phyloP scores from a whole-genome alignment of 768 basidiomycete species.

The Cyclocybe cylindracea region DNA sequence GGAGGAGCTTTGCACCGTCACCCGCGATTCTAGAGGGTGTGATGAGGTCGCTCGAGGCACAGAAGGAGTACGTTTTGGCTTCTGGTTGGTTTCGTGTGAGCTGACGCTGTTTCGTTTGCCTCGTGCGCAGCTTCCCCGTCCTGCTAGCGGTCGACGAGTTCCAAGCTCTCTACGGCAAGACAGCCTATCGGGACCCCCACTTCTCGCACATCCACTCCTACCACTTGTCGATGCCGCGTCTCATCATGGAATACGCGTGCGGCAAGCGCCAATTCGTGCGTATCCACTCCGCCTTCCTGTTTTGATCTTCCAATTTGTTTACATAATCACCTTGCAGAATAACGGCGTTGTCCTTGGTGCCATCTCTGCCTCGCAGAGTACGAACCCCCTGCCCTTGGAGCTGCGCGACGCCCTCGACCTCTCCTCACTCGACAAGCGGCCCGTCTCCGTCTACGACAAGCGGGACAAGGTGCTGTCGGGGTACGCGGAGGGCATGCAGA shows the following conservation, averaged over 20 bases:
- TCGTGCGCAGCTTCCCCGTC: constrained; percentile 61
- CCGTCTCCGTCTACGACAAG: constrained; percentile 56
- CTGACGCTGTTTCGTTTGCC: background rate
- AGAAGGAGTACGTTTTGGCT: constrained; percentile 54
- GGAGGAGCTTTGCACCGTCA: constrained; percentile 41
- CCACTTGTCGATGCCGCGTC: constrained; percentile 76
- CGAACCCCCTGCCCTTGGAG: constrained; percentile 60
- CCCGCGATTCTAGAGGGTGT: constrained; percentile 59
- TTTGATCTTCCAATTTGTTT: background rate
- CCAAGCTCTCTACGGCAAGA: constrained; percentile 73
- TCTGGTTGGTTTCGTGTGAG: background rate
- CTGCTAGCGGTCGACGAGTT: constrained; percentile 87
- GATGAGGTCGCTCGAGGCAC: constrained; percentile 60
- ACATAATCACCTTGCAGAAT: constrained; percentile 37
- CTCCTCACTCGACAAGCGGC: constrained; percentile 16
- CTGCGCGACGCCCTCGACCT: constrained; percentile 58
- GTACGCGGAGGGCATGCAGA: constrained; percentile 53
- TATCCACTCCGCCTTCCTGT: constrained; percentile 10
- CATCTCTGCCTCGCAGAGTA: constrained; percentile 59
- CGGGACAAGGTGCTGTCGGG: constrained; percentile 47
- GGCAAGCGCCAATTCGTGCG: constrained; percentile 69
- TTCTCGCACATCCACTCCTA: constrained; percentile 69
- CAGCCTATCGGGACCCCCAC: constrained; percentile 73
- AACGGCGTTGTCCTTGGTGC: constrained; percentile 77
- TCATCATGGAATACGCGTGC: constrained; percentile 78